Evolutionary conservation across 2,329 filamentous ascomycete genomes (phyloP).

Genomic region (Phyllosticta ampelicida): DNA sequence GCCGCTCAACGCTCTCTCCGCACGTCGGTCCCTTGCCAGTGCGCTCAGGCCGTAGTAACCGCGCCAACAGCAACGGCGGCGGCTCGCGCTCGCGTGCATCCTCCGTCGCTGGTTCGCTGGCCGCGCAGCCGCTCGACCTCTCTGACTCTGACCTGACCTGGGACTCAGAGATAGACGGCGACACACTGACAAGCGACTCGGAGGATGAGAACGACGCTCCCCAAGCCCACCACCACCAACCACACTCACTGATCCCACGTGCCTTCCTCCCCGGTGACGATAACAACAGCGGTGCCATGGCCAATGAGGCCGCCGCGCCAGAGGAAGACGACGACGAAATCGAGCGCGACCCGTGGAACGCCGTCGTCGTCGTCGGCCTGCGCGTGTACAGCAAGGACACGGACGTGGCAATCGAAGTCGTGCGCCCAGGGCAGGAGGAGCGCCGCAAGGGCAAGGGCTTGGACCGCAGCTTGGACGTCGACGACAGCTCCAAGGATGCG

Average conservation of each 20-base stretch:
- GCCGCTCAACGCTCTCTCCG: constrained; percentile 23
- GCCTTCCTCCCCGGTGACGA: neutral
- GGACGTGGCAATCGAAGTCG: constrained; percentile 41
- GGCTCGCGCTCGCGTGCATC: constrained; percentile 15
- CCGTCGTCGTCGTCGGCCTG: constrained; percentile 49
- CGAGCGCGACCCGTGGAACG: constrained; percentile 47
- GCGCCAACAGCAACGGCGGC: constrained; percentile 20
- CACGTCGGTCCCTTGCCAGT: constrained; percentile 19
- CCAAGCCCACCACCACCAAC: neutral
- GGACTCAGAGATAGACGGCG: constrained; percentile 31
- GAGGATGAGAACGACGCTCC: constrained; percentile 6
- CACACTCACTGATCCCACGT: neutral
- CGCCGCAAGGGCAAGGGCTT: constrained; percentile 20
- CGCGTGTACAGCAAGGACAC: constrained; percentile 46
- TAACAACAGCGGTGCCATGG: neutral
- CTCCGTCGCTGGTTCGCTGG: constrained; percentile 18
- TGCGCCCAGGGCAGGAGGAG: constrained; percentile 11
- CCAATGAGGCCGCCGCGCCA: constrained; percentile 15
- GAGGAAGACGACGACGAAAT: constrained; percentile 31
- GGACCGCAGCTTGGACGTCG: constrained; percentile 22
- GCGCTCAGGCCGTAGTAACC: constrained; percentile 22
- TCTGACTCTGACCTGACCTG: constrained; percentile 26
- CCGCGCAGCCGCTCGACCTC: constrained; percentile 15
- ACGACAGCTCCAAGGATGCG: constrained; percentile 31
- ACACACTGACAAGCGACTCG: constrained; percentile 16